Percentiles rank a stretch among this genome's conserved stretches.
Evolutionary conservation across 352 stramenopile species (phyloP).

Genomic region (Phytophthora macrochlamydospora): DNA sequence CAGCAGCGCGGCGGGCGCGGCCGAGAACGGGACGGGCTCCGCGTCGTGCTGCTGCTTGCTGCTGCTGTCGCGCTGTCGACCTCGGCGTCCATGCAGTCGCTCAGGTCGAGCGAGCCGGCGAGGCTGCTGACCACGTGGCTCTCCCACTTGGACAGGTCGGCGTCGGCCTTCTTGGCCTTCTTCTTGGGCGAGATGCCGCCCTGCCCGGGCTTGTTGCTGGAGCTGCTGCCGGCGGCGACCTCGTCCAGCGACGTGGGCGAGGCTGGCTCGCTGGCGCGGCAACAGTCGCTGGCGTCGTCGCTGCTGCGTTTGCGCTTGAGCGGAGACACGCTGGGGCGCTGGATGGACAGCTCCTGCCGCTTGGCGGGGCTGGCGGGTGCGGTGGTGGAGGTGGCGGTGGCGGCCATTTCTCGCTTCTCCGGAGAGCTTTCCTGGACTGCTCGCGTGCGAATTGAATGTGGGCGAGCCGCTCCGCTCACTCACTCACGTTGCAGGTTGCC

Average conservation of each 20-base stretch:
- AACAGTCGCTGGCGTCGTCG: slow-evolving; percentile 9
- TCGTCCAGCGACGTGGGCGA: slow-evolving; percentile 52
- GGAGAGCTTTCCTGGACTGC: background rate
- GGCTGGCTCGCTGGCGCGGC: background rate
- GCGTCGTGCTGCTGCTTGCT: slow-evolving; percentile 2
- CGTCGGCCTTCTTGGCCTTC: slow-evolving; percentile 36
- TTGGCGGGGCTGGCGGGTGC: slow-evolving; percentile 12
- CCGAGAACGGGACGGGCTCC: slow-evolving; percentile 36
- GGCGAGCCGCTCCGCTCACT: background rate
- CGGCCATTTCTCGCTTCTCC: slow-evolving; percentile 18
- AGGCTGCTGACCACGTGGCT: slow-evolving; percentile 31
- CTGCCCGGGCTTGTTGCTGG: slow-evolving; percentile 19
- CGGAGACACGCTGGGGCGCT: slow-evolving; percentile 45
- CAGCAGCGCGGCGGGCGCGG: slow-evolving; percentile 26
- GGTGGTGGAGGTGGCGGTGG: slow-evolving; percentile 19
- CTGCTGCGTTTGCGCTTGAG: slow-evolving; percentile 58
- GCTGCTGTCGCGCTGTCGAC: background rate
- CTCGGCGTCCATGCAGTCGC: slow-evolving; percentile 14
- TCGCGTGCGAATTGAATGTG: slow-evolving; percentile 34
- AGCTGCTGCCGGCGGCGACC: slow-evolving; percentile 1
- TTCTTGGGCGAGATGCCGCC: slow-evolving; percentile 55
- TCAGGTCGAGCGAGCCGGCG: slow-evolving; percentile 23
- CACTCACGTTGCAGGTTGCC: background rate
- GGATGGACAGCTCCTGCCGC: slow-evolving; percentile 41
- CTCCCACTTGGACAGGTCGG: slow-evolving; percentile 40